Base-by-base conservation (phyloP, 1,284 basidiomycete genomes). In the Cutaneotrichosporon sp. region DNA sequence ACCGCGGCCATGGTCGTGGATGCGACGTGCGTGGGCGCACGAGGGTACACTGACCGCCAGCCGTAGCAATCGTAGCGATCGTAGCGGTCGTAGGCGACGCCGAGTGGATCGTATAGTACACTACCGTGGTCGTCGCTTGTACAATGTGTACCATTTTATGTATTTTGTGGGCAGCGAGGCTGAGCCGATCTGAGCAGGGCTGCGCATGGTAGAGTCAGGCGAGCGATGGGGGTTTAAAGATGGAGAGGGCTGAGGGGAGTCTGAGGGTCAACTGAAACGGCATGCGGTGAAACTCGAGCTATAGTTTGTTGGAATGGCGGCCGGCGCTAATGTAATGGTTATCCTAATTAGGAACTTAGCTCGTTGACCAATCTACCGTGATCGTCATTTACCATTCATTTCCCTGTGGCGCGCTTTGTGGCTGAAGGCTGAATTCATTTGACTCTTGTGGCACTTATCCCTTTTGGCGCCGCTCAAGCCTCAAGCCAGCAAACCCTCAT, bases 1-100 rank as follows among this genome's bases (percentile, higher is more conserved):
- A 22, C 11, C 8, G 55, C 38, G 38, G 53, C 34, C 11, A 38
- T n/a, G n/a, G 32, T 18, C 32, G 53, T 11, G n/a, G 53, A 10
- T 36, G 55, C 22, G 55, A 56, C 32, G 55, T 56, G 22, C 36
- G 55, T 56, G 36, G 42, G 30, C 36, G 53, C n/a, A 30, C 53
- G 53, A 32, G 53, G 36, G 32, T n/a, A 14, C n/a, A 56, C 55
- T 56, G 16, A 56, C 55, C 36, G 16, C 26, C 51, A 52, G 51
- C 5, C 34, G 34, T 36, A 36, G 26, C 26, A 26, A 26, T 26
- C 21, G 21, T 49, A 47, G 21, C 51, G 26, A 26, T 13, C 34
- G 34, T 36, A 36, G 34, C 53, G 18, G 18, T 5, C n/a, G 32
- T 34, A 21, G 53, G 53, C n/a, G 34, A 18, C 30, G 21, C 21